Base-by-base conservation (phyloP, 2,329 filamentous ascomycete genomes). In the Epichloe sp. region DNA sequence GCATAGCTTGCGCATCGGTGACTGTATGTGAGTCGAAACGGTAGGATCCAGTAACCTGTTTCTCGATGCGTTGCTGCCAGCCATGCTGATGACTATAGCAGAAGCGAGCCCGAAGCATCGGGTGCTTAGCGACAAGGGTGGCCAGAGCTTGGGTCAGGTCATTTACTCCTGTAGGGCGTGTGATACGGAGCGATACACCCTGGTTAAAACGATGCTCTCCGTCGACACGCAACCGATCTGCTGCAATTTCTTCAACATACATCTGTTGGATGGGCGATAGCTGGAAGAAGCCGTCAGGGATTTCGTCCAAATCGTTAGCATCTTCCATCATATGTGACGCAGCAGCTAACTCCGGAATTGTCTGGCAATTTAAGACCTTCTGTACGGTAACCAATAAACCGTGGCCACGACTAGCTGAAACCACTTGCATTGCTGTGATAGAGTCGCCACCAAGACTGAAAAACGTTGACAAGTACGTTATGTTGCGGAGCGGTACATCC, bases 171-270 rank as follows among this genome's bases (percentile, higher is more conserved):
- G 19, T 19, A 19, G 19, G 19, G 19, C 19, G 19, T 19, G 19
- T 0, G 8, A 53, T 5, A 14, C 41, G 61, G 5, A 75, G 56
- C 1, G 67, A 62, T 42, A 71, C 71, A 10, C 67, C 73, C 52
- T 75, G 72, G 50, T 74, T 73, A 60, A 72, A 72, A 23, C 68
- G 67, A 17, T 68, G 47, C 6, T 56, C 59, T 3, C 64, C 65
- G 19, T 19, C 19, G 19, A 19, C 19, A 19, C 19, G 19, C 19
- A 19, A 19, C 19, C 19, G 19, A 19, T 19, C 19, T 19, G 19
- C 19, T 19, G 19, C 19, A 19, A 19, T 19, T 19, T 19, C 19
- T 19, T 19, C 19, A 19, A 19, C 19, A 19, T 19, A 19, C 19
- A 19, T 19, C 19, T 19, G 19, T 19, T 19, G 19, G 19, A 19